Evolutionary conservation across 1,284 basidiomycete species (phyloP).

Genomic region (Ustilago bromivora): DNA sequence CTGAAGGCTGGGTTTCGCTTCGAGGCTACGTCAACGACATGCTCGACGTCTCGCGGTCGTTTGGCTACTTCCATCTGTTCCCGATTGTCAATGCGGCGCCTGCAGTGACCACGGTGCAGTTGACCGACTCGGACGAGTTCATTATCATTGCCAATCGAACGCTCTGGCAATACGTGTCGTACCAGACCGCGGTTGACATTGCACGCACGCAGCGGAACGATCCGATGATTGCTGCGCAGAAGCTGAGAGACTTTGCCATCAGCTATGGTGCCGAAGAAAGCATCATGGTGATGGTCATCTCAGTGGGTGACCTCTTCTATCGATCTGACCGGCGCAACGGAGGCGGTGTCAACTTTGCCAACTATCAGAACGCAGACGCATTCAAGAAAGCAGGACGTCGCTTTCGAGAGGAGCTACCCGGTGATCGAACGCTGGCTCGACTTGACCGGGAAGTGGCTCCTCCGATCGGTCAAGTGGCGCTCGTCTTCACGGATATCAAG

Average conservation of each 20-base stretch:
- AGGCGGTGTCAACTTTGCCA: constrained; percentile 27
- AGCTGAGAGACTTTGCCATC: constrained; percentile 94
- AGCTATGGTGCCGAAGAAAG: constrained; percentile 94
- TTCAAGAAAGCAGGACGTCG: constrained; percentile 59
- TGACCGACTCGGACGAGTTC: constrained; percentile 92
- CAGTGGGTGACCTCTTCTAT: constrained; percentile 82
- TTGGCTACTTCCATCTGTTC: constrained; percentile 91
- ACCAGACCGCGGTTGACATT: constrained; percentile 96
- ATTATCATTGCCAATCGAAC: constrained; percentile 94
- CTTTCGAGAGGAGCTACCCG: constrained; percentile 58
- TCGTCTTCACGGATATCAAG: constrained; percentile 98
- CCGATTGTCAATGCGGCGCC: constrained; percentile 92
- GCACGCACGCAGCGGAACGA: constrained; percentile 84
- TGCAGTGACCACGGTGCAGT: constrained; percentile 78
- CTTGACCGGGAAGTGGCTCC: constrained; percentile 86
- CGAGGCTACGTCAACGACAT: constrained; percentile 93
- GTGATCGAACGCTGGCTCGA: constrained; percentile 72
- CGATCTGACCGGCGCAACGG: constrained; percentile 67
- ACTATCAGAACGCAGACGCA: constrained; percentile 44
- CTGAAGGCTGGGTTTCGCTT: constrained; percentile 97
- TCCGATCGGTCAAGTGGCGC: constrained; percentile 87
- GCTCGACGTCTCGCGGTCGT: constrained; percentile 88
- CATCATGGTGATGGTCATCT: constrained; percentile 98
- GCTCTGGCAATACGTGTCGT: constrained; percentile 93
- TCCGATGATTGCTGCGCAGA: constrained; percentile 97